phyloP scores from a whole-genome alignment of 768 basidiomycete species.

The Mrakia gelida region DNA sequence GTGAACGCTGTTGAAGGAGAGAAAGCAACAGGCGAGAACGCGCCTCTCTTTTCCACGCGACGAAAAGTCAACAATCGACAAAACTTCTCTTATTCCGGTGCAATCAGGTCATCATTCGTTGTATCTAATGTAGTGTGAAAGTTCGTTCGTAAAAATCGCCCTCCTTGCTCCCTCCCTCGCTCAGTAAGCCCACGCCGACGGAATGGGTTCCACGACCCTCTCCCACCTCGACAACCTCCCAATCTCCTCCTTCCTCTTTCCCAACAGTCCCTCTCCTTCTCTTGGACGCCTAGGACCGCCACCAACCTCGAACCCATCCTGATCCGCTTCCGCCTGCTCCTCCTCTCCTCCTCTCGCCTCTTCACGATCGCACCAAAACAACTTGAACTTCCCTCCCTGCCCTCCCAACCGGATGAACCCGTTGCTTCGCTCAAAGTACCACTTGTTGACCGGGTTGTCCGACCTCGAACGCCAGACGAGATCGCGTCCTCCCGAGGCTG shows the following conservation, averaged over 20 bases:
- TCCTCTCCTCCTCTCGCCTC: conserved; percentile 45
- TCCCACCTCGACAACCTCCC: conserved; percentile 69
- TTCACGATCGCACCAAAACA: conserved; percentile 99
- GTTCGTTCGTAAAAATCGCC: background rate
- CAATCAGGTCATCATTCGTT: background rate
- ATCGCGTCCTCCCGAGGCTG: conserved; percentile 64
- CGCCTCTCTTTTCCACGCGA: background rate
- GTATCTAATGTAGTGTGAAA: background rate
- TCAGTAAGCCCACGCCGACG: conserved; percentile 63
- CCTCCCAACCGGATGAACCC: conserved; percentile 70
- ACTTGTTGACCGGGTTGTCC: conserved; percentile 95
- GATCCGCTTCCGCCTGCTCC: background rate
- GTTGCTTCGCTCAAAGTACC: conserved; percentile 95
- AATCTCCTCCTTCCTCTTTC: conserved; percentile 50
- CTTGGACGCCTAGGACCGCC: background rate
- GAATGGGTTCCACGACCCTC: conserved; percentile 62
- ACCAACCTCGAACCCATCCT: conserved; percentile 3
- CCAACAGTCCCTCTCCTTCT: conserved; percentile 4
- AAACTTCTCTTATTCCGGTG: background rate
- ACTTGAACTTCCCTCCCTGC: conserved; percentile 64
- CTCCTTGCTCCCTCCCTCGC: background rate
- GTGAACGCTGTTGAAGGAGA: background rate
- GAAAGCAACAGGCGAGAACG: background rate
- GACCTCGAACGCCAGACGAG: conserved; percentile 91
- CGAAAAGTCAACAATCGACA: too few species aligned